Evolutionary conservation across 306 rosid genomes (phyloP), one percentile per base, ranked within the genome.

Genomic region (Bauhinia variegata): DNA sequence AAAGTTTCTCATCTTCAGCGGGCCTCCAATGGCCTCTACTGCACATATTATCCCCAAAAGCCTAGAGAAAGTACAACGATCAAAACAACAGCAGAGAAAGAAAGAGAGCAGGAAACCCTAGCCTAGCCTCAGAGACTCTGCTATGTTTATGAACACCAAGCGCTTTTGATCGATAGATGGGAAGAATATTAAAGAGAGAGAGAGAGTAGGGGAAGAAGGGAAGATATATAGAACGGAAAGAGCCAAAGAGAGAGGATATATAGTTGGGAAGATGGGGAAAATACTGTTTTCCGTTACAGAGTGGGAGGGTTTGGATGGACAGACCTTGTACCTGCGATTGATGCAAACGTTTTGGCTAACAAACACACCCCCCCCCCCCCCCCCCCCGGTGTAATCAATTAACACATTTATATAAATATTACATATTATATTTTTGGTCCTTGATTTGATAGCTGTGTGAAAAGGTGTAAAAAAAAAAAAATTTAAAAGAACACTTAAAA

Each of bases 11-110:
- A 61, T 93, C 97, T 67, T 93, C 97, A 1, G 97, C 91, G 17
- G 99, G 97, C 67, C 96, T 83, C 99, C 99, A 93, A 70, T 93
- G 99, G 42, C 99, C 99, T 83, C 99, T 88, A 54, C 86, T 90
- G 47, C 99, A 90, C 96, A 92, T 89, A 69, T 57, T 86, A 65
- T 70, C 3, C 14, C 48, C 49, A 37, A 11, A 23, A 49, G 6
- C 57, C 37, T 42, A n/a, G 39, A 54, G 17, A 11, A 46, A 16
- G 3, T 2, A 11, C 23, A 57, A 43, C 57, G 17, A n/a, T n/a
- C n/a, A 54, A 52, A 51, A 44, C 48, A 46, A 51, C 11, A 48
- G 13, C 15, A 11, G 16, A 32, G 9, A 0, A 49, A 43, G 28
- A 23, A 23, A 23, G 28, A 4, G 15, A 49, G 33, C 18, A 30